These are phyloP conservation scores for Beauveria caledonica DNA, from an alignment of 2,329 filamentous ascomycete species.

Conservation along the genomic window DNA sequence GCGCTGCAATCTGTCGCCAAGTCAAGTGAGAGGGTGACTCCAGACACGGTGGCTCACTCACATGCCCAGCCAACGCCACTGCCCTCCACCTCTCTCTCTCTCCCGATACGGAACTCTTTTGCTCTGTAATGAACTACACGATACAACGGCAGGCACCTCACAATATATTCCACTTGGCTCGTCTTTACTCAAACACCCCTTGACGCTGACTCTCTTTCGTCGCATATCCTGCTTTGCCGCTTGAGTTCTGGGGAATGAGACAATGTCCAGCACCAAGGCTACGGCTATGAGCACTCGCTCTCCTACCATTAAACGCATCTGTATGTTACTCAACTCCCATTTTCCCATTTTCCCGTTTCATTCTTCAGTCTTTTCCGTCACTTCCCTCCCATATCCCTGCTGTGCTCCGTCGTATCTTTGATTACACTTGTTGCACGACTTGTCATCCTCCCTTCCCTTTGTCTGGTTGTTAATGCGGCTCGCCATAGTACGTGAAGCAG, in stretches of 20 bases:
- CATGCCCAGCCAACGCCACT: background rate
- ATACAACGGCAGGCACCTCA: background rate
- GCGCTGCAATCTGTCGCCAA: no score
- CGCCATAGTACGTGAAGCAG: conserved; percentile 61
- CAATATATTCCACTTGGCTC: background rate
- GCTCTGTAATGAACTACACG: background rate
- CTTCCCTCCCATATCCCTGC: background rate
- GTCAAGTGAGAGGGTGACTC: background rate
- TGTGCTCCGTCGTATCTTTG: background rate
- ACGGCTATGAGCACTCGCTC: conserved; percentile 57
- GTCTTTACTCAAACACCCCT: background rate
- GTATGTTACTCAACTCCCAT: conserved; percentile 40
- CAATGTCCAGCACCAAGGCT: conserved; percentile 4
- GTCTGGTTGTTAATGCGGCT: conserved; percentile 38
- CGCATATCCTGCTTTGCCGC: background rate
- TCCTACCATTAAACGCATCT: conserved; percentile 76
- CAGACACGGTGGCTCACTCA: conserved; percentile 10
- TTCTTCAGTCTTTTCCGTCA: background rate
- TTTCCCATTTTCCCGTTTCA: background rate
- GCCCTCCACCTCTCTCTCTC: background rate
- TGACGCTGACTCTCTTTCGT: background rate
- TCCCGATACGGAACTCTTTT: background rate
- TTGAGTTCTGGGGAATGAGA: background rate
- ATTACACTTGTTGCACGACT: background rate
- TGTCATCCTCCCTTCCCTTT: background rate